Evolutionary conservation across 1,284 basidiomycete species (phyloP), one percentile per base, ranked within the genome.

Genomic region (Marasmius fiardii): DNA sequence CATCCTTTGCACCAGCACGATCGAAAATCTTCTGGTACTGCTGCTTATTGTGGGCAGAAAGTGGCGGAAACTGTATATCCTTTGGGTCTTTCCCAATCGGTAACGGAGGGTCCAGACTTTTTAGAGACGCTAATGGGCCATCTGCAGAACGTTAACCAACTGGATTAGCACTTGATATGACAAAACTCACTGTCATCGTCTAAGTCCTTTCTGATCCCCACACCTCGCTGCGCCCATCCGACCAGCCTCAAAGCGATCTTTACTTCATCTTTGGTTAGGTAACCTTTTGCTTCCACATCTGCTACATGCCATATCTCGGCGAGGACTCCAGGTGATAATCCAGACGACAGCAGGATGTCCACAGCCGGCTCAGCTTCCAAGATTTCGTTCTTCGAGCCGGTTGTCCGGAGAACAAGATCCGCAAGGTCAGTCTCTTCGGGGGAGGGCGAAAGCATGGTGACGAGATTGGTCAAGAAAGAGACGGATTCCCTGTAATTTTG

Each of bases 301-400:
- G 82, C 77, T 35, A 86, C 61, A 1, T 79, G 74, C 85, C 85
- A 88, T 59, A 88, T 77, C 65, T 82, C 76, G 20, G 83, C 83
- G 35, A 88, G 75, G 34, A 71, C 67, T 45, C 70, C 64, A 14
- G 76, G 75, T 12, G 79, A 69, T n/a, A 82, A 69, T 43, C 69
- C 69, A 16, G 77, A 75, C 23, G 72, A 69, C 5, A 71, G 66
- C 56, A 81, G 71, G 60, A 79, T 69, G 26, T 76, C 74, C 41
- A 79, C 71, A 14, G 77, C 78, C 35, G 73, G 71, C 45, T 75
- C 72, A 18, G 61, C 47, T 18, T 49, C 53, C 23, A 62, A 51
- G n/a, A 39, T 26, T 2, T 54, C 58, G 33, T 45, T 51, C 8
- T 26, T 20, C 28, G 47, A 26, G 26, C 31, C 31, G 12, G 24